A percentile compares a stretch with the other conserved stretches of the same genome.
Evolutionary conservation across 768 basidiomycete species (phyloP).

Genomic region (Hericium coralloides): DNA sequence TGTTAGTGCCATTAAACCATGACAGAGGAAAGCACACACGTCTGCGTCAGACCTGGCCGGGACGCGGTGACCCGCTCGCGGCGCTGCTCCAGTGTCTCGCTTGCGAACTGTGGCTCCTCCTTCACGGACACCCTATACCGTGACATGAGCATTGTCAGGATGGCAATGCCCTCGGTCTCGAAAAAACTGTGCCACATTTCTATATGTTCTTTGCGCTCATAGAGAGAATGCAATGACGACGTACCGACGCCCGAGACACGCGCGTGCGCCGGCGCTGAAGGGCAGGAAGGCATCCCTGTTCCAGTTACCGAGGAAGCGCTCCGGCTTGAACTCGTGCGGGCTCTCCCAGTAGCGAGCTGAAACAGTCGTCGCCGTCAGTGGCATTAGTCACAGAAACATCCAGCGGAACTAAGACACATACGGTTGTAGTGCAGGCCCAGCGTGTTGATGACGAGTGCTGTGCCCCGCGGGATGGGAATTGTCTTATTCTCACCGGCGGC

Average conservation of each 20-base stretch:
- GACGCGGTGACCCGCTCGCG: slow-evolving; percentile 17
- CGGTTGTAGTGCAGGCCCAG: slow-evolving; percentile 44
- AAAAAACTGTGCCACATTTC: slow-evolving; percentile 28
- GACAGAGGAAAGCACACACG: not conserved
- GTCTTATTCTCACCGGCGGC: slow-evolving; percentile 30
- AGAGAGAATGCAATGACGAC: not conserved
- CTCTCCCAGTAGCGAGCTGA: slow-evolving; percentile 49
- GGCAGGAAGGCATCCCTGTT: slow-evolving; percentile 24
- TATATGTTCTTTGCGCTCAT: not conserved
- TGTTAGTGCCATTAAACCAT: not conserved
- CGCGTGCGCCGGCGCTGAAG: slow-evolving; percentile 19
- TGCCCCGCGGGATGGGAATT: slow-evolving; percentile 36
- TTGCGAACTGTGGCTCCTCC: slow-evolving; percentile 37
- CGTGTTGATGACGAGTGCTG: slow-evolving; percentile 26
- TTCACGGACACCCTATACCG: slow-evolving; percentile 38
- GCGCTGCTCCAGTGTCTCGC: slow-evolving; percentile 35
- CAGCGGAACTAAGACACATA: slow-evolving; percentile 11
- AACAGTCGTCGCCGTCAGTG: not conserved
- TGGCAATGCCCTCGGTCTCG: slow-evolving; percentile 40
- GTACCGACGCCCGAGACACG: slow-evolving; percentile 16
- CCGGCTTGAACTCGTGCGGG: slow-evolving; percentile 36
- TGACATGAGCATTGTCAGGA: slow-evolving; percentile 35
- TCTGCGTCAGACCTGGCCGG: not conserved
- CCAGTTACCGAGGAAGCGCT: slow-evolving; percentile 25
- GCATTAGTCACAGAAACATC: not conserved